phyloP scores from a whole-genome alignment of 2,329 filamentous ascomycete genomes.

The Acarospora socialis region DNA sequence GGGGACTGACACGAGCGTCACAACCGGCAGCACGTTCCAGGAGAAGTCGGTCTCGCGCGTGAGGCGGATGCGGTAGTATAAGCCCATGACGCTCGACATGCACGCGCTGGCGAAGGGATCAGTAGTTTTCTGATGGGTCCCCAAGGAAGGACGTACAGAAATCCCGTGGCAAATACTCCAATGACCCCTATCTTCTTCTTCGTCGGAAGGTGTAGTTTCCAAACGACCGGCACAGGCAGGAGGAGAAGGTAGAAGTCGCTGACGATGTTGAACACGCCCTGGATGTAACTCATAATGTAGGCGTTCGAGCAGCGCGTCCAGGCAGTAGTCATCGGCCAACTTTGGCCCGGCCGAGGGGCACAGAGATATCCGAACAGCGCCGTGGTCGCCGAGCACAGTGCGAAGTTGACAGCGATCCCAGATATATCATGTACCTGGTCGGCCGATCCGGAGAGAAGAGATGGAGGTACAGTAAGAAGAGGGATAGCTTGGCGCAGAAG shows the following conservation, averaged over 20 bases:
- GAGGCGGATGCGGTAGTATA: constrained; percentile 7
- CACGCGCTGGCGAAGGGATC: too few relatives aligned
- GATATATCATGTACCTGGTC: constrained; percentile 6
- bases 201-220: constrained; percentile 2
- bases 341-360: too few relatives aligned
- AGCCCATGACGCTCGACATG: constrained; percentile 6
- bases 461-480: constrained; percentile 7
- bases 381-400: too few relatives aligned
- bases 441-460: constrained; percentile 3
- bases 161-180: constrained; percentile 9
- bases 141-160: too few relatives aligned
- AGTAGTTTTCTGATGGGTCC: too few relatives aligned
- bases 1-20: constrained; percentile 4
- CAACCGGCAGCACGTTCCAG: constrained; percentile 2
- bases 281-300: too few relatives aligned
- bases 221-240: constrained; percentile 6
- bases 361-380: too few relatives aligned
- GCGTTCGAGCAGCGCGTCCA: too few relatives aligned
- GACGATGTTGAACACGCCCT: constrained; percentile 3
- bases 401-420: too few relatives aligned
- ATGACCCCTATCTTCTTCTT: constrained; percentile 6
- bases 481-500: too few relatives aligned
- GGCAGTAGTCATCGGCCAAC: too few relatives aligned
- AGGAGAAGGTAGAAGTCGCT: constrained; percentile 6
- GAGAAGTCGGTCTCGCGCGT: constrained; percentile 4